A percentile compares a stretch with the other conserved stretches of the same genome.
These are phyloP conservation scores for Tricholoma sp. DNA, from an alignment of 768 basidiomycete species.

Conservation along the genomic window DNA sequence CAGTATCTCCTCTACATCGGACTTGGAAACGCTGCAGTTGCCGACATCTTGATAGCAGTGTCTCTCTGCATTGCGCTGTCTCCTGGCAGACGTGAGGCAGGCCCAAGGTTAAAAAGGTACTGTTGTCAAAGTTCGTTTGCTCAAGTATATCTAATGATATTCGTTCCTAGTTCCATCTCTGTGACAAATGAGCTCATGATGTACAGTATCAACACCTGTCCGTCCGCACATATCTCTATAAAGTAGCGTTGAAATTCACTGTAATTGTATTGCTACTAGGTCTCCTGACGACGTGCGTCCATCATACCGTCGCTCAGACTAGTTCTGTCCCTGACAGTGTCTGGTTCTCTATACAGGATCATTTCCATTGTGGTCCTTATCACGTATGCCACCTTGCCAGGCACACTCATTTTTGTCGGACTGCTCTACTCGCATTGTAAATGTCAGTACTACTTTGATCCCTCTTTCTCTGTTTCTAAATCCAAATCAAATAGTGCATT, in stretches of 20 bases:
- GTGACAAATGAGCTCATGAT: slow-evolving; percentile 37
- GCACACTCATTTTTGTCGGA: slow-evolving; percentile 38
- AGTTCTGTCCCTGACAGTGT: background rate
- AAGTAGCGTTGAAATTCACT: background rate
- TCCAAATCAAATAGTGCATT: slow-evolving; percentile 18
- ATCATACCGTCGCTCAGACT: background rate
- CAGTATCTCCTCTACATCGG: slow-evolving; percentile 28
- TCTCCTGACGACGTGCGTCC: slow-evolving; percentile 26
- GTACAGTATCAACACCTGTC: slow-evolving; percentile 46
- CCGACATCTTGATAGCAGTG: slow-evolving; percentile 34
- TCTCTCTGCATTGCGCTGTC: slow-evolving; percentile 29
- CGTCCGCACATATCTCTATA: slow-evolving; percentile 3
- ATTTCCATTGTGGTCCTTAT: slow-evolving; percentile 26
- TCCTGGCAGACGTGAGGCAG: slow-evolving; percentile 12
- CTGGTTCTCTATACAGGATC: slow-evolving; percentile 8
- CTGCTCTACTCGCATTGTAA: slow-evolving; percentile 43
- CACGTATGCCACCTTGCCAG: slow-evolving; percentile 38
- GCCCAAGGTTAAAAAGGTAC: slow-evolving; percentile 25
- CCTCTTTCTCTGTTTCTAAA: background rate
- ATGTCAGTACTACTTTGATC: slow-evolving; percentile 23
- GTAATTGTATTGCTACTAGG: slow-evolving; percentile 14
- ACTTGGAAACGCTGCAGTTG: slow-evolving; percentile 30
- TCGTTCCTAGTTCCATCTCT: slow-evolving; percentile 34
- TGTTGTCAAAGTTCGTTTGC: background rate
- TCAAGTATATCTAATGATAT: background rate